Evolutionary conservation across 768 basidiomycete species (phyloP).

Genomic region (Vararia minispora): DNA sequence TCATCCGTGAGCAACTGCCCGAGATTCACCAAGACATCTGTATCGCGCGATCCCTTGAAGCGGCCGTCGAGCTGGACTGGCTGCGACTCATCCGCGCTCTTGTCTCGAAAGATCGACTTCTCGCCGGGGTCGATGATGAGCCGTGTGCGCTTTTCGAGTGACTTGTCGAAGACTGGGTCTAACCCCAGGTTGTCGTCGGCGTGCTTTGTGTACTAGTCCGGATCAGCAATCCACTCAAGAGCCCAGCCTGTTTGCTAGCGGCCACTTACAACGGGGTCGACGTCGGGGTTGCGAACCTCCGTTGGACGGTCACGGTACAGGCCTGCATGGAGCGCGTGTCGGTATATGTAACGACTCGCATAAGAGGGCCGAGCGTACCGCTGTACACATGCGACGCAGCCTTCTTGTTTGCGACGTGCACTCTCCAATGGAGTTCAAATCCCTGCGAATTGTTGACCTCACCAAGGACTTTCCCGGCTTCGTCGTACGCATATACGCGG

Average conservation of each 20-base stretch:
- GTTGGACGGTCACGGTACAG: background rate
- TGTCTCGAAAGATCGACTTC: conserved; percentile 5
- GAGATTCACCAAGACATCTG: conserved; percentile 12
- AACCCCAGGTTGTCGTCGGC: too few species aligned
- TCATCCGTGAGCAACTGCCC: conserved; percentile 18
- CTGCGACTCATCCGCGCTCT: background rate
- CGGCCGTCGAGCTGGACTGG: conserved; percentile 10
- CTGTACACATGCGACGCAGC: conserved; percentile 13
- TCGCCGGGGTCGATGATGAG: conserved; percentile 17
- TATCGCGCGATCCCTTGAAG: conserved; percentile 15
- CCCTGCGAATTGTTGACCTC: conserved; percentile 18
- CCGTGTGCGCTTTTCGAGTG: conserved; percentile 10
- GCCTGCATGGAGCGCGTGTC: conserved; percentile 2
- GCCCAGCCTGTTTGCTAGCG: too few species aligned
- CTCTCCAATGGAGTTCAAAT: conserved; percentile 19
- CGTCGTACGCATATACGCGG: conserved; percentile 22
- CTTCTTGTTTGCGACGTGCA: conserved; percentile 26
- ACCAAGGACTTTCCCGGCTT: conserved; percentile 17
- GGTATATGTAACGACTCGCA: background rate
- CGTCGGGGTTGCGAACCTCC: conserved; percentile 18
- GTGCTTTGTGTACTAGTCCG: too few species aligned
- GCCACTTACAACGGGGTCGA: conserved; percentile 17
- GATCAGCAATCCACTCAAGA: too few species aligned
- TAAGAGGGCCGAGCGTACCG: too few species aligned
- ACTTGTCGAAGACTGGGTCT: too few species aligned